Conservation (phyloP, 2,329 filamentous ascomycete genomes). For the Colletotrichum sp. region DNA sequence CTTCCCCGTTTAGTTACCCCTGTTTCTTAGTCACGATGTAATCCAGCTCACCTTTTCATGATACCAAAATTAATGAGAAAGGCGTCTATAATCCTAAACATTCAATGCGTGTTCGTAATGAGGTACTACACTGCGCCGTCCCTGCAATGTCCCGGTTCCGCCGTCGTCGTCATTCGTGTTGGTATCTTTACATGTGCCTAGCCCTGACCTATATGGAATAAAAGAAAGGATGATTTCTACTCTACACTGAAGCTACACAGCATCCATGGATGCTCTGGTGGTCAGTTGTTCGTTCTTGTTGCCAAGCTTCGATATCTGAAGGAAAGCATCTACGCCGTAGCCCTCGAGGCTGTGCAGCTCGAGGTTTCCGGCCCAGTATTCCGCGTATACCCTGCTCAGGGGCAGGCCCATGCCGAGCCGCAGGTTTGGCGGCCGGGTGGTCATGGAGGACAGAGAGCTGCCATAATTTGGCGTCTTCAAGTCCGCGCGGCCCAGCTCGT, state of each 20-base stretch:
- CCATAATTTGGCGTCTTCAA: constrained; percentile 49
- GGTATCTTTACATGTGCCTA: constrained; percentile 20
- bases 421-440: constrained; percentile 83
- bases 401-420: constrained; percentile 92
- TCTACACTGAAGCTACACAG: constrained; percentile 74
- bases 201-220: not conserved
- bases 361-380: constrained; percentile 95
- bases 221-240: not conserved
- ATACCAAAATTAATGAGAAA: constrained; percentile 51
- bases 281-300: constrained; percentile 97
- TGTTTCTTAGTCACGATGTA: constrained; percentile 44
- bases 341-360: constrained; percentile 93
- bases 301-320: constrained; percentile 94
- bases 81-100: constrained; percentile 18
- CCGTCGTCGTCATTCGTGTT: not conserved
- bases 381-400: constrained; percentile 91
- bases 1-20: constrained; percentile 22
- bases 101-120: constrained; percentile 6
- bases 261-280: constrained; percentile 78
- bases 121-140: not conserved
- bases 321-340: constrained; percentile 93
- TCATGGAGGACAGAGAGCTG: constrained; percentile 79
- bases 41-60: constrained; percentile 50
- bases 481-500: constrained; percentile 44
- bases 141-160: not conserved